Conservation (phyloP, 345 rosid genomes). For the Garcia nutans region DNA sequence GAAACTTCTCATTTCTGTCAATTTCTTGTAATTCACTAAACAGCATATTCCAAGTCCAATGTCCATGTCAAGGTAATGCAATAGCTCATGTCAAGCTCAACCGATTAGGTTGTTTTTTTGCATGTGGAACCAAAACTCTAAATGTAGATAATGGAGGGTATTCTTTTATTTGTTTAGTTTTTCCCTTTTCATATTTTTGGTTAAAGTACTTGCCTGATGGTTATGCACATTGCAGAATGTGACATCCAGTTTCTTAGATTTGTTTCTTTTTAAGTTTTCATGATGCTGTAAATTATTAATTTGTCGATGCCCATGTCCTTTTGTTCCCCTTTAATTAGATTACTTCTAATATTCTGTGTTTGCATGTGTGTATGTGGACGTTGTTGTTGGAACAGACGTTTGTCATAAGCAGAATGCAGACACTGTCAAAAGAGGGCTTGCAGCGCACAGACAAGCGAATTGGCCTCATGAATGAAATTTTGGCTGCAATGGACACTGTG, state of each 20-base stretch:
- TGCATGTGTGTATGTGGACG: not conserved
- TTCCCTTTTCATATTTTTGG: not conserved
- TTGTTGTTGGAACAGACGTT: constrained; percentile 54
- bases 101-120: not conserved
- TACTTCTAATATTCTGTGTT: not conserved
- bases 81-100: not conserved
- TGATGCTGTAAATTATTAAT: not conserved
- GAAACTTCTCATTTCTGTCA: no score
- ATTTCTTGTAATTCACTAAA: not conserved
- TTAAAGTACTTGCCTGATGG: not conserved
- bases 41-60: not conserved
- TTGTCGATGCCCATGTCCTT: not conserved
- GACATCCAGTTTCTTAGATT: not conserved
- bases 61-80: not conserved
- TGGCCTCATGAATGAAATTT: constrained; percentile 95
- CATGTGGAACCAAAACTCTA: not conserved
- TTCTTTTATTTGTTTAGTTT: not conserved
- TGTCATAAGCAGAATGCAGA: constrained; percentile 88
- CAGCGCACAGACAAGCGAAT: constrained; percentile 97
- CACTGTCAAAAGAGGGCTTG: constrained; percentile 87
- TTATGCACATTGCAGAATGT: not conserved
- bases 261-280: no score
- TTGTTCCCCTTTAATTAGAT: not conserved
- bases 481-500: constrained; percentile 99
- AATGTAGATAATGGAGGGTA: not conserved